Conservation (phyloP, 129 eudicot species). For the Ambrosia artemisiifolia region DNA sequence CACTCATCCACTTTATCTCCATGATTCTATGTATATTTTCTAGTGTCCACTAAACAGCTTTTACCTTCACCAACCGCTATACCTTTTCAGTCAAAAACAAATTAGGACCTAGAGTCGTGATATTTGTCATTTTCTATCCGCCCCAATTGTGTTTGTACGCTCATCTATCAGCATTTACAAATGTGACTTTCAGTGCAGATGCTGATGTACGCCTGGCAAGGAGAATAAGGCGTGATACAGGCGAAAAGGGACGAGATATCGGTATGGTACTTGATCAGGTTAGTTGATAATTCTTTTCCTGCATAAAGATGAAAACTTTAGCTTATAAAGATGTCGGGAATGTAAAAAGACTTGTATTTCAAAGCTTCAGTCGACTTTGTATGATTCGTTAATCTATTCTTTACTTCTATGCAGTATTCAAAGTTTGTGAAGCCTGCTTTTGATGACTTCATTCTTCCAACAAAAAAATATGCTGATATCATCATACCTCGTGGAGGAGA, state of each 20-base stretch:
- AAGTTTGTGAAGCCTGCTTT: conserved; percentile 97
- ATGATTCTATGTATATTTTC: background rate
- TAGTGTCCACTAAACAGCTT: background rate
- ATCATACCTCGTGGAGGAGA: conserved; percentile 99
- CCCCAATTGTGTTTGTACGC: background rate
- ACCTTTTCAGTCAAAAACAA: background rate
- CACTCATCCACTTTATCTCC: background rate
- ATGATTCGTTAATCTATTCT: conserved; percentile 5
- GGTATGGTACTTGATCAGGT: conserved; percentile 93
- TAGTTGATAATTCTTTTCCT: conserved; percentile 13
- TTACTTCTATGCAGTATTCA: conserved; percentile 66
- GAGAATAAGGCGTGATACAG: conserved; percentile 96
- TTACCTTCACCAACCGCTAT: background rate
- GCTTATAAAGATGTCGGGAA: background rate
- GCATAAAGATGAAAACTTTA: background rate
- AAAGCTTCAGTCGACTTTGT: background rate
- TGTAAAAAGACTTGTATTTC: background rate
- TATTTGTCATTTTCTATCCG: background rate
- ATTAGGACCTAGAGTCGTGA: background rate
- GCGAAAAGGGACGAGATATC: conserved; percentile 79
- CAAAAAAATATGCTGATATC: conserved; percentile 93
- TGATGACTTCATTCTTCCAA: conserved; percentile 96
- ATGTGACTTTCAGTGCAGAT: conserved; percentile 76
- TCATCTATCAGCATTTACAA: conserved; percentile 45
- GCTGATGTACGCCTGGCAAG: conserved; percentile 97